Evolutionary conservation across 202 grass and related monocot species (phyloP).

Genomic region (Saccharum hybrid): DNA sequence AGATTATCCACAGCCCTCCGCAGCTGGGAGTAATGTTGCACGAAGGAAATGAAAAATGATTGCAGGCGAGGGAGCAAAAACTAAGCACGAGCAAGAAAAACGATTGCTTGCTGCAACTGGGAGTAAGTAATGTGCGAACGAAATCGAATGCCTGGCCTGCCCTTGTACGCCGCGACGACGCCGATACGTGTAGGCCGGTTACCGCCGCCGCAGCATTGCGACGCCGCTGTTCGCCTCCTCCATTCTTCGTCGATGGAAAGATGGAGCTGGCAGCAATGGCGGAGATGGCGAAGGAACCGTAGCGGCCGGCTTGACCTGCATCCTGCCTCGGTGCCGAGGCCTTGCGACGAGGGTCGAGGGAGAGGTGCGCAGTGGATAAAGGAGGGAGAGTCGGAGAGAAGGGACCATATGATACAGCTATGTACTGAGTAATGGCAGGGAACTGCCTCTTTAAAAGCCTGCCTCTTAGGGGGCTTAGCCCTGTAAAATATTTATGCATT

Average conservation of each 20-base stretch:
- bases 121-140: conserved; percentile 5
- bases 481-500: conserved; percentile 1
- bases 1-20: conserved; percentile 45
- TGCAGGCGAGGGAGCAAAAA: conserved; percentile 5
- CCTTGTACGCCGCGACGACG: conserved; percentile 50
- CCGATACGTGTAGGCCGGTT: conserved; percentile 30
- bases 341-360: neutral
- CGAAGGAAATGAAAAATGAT: neutral
- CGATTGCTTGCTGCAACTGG: neutral
- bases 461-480: conserved; percentile 2
- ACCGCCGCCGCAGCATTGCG: conserved; percentile 6
- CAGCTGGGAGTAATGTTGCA: neutral
- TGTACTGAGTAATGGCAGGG: conserved; percentile 38
- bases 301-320: conserved; percentile 28
- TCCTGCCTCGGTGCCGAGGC: neutral
- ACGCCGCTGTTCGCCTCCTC: conserved; percentile 15
- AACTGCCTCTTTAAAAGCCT: too few species aligned
- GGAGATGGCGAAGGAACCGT: conserved; percentile 16
- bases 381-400: neutral
- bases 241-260: neutral
- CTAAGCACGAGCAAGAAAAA: conserved; percentile 23
- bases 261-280: conserved; percentile 10
- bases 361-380: neutral
- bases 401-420: neutral
- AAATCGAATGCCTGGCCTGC: conserved; percentile 61